Percentiles rank a stretch among this genome's conserved stretches.
Conservation (phyloP, 768 basidiomycete genomes). For the Mycena floridula region DNA sequence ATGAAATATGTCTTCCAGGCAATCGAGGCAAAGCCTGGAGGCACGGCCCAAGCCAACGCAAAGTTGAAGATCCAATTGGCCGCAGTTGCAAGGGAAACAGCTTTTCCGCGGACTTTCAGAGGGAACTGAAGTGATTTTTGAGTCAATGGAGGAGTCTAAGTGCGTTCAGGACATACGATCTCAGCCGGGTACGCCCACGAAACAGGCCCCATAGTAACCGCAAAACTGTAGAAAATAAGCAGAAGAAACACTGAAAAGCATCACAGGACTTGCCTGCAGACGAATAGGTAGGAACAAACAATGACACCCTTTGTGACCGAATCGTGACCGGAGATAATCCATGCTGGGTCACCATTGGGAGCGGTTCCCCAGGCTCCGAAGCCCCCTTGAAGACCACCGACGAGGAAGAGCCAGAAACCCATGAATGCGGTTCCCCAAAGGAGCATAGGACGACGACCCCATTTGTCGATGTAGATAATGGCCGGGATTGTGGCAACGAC, state of each 20-base stretch:
- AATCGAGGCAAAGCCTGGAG: slow-evolving; percentile 59
- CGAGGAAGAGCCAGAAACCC: slow-evolving; percentile 74
- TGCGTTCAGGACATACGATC: not conserved
- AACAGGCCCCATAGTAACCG: slow-evolving; percentile 71
- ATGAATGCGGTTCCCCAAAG: slow-evolving; percentile 58
- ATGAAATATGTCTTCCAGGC: slow-evolving; percentile 76
- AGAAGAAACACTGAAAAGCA: not conserved
- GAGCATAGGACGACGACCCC: slow-evolving; percentile 76
- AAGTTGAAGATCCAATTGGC: slow-evolving; percentile 68
- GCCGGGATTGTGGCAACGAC: slow-evolving; percentile 41
- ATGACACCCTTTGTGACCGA: slow-evolving; percentile 64
- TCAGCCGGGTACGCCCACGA: slow-evolving; percentile 74
- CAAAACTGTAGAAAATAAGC: slow-evolving; percentile 36
- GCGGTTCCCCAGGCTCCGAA: slow-evolving; percentile 59
- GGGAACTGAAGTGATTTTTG: slow-evolving; percentile 38
- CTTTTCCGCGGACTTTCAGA: slow-evolving; percentile 60
- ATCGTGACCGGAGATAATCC: slow-evolving; percentile 52
- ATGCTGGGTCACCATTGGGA: slow-evolving; percentile 23
- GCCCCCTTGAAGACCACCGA: slow-evolving; percentile 66
- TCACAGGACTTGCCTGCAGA: slow-evolving; percentile 43
- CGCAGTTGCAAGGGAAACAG: slow-evolving; percentile 45
- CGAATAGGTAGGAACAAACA: slow-evolving; percentile 72
- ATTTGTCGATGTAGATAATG: slow-evolving; percentile 65
- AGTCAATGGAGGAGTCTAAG: not conserved
- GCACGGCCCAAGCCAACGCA: slow-evolving; percentile 70